Conservation (phyloP, 164 flowering plant genomes). For the Cinnamomum micranthum region DNA sequence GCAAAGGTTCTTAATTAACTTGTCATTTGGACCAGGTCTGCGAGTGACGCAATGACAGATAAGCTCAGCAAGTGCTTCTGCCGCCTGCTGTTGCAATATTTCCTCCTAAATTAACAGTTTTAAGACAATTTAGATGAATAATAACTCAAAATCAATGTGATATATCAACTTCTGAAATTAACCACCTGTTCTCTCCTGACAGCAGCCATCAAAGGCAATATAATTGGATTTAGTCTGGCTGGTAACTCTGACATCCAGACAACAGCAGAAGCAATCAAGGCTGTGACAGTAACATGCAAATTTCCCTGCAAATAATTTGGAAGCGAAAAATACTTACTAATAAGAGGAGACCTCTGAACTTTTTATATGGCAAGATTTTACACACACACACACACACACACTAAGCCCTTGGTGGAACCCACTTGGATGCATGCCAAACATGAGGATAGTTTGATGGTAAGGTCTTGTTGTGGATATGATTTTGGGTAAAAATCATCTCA, state of each 20-base stretch:
- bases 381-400: no score
- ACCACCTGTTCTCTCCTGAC: conserved; percentile 89
- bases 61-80: conserved; percentile 95
- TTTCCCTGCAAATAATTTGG: conserved; percentile 54
- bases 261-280: conserved; percentile 87
- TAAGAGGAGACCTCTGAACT: not conserved
- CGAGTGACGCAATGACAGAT: conserved; percentile 69
- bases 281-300: conserved; percentile 86
- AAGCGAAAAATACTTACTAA: conserved; percentile 8
- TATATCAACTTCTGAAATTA: not conserved
- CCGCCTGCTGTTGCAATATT: conserved; percentile 81
- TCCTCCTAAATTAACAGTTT: conserved; percentile 56
- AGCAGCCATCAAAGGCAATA: conserved; percentile 95
- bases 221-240: conserved; percentile 76
- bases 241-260: conserved; percentile 97
- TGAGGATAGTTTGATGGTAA: no score
- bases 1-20: conserved; percentile 87
- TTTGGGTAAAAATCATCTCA: no score
- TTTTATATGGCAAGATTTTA: not conserved
- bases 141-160: not conserved
- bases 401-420: no score
- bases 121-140: conserved; percentile 1
- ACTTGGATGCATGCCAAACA: no score
- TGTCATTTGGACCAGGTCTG: conserved; percentile 89
- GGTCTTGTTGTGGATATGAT: no score